A percentile compares a stretch with the other conserved stretches of the same genome.
Conservation (phyloP, 1,284 basidiomycete species). For the Flammula alnicola region DNA sequence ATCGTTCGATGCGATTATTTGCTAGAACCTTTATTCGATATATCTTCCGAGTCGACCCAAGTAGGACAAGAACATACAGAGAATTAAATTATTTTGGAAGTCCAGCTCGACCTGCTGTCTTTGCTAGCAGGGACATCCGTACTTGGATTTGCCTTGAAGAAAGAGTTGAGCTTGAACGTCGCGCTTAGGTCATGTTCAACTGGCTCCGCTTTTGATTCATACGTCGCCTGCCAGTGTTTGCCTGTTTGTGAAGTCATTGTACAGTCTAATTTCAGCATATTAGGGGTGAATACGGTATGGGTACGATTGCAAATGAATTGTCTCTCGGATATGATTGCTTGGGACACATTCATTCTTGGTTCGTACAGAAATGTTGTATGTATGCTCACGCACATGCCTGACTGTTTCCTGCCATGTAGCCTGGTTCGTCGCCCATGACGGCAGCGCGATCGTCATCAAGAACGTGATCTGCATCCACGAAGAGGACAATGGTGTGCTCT, state of each 20-base stretch:
- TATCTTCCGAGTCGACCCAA: too few species aligned
- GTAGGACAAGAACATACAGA: too few species aligned
- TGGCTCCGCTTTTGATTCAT: constrained; percentile 90
- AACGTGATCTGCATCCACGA: constrained; percentile 93
- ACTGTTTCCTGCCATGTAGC: constrained; percentile 43
- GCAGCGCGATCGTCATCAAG: constrained; percentile 72
- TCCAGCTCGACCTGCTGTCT: too few species aligned
- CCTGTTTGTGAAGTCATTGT: constrained; percentile 1
- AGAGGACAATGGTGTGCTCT: constrained; percentile 83
- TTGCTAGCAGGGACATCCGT: constrained; percentile 82
- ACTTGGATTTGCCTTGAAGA: constrained; percentile 84
- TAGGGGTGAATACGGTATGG: constrained; percentile 89
- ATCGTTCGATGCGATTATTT: too few species aligned
- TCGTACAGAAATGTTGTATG: constrained; percentile 23
- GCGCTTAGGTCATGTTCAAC: constrained; percentile 77
- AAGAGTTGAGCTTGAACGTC: constrained; percentile 83
- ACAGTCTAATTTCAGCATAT: constrained; percentile 1
- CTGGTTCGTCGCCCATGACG: constrained; percentile 77
- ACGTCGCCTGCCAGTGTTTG: too few species aligned
- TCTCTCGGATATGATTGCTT: constrained; percentile 86
- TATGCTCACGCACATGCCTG: neutral
- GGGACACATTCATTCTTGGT: constrained; percentile 82
- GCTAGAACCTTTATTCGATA: too few species aligned
- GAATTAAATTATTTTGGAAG: too few species aligned
- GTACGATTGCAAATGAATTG: constrained; percentile 85